A percentile compares a stretch with the other conserved stretches of the same genome.
Evolutionary conservation across 2,329 filamentous ascomycete species (phyloP).

Genomic region (Fusarium palustre): DNA sequence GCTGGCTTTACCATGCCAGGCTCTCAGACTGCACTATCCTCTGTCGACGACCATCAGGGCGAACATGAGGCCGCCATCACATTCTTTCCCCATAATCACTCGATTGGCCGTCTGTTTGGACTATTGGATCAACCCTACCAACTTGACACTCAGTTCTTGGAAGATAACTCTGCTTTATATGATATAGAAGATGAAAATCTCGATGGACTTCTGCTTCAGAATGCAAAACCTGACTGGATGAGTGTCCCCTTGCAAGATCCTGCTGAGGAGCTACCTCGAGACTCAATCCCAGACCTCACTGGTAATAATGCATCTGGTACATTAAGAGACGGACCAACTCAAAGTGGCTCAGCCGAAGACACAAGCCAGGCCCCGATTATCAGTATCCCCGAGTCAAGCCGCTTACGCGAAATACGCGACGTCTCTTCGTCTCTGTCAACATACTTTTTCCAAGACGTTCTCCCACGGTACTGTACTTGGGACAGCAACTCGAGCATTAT

Average conservation of each 20-base stretch:
- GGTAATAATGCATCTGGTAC: too few species aligned
- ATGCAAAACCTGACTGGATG: not conserved
- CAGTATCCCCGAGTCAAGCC: not conserved
- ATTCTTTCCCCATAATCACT: not conserved
- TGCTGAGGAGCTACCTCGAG: not conserved
- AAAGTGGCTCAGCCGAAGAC: not conserved
- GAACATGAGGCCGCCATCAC: not conserved
- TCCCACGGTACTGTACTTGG: conserved; percentile 2
- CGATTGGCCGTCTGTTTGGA: not conserved
- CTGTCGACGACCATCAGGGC: not conserved
- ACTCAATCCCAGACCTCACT: not conserved
- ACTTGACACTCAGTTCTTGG: not conserved
- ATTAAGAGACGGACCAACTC: too few species aligned
- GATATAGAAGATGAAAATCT: not conserved
- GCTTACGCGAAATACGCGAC: conserved; percentile 1
- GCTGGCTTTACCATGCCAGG: too few species aligned
- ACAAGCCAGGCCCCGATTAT: not conserved
- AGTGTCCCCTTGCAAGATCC: not conserved
- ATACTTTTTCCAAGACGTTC: conserved; percentile 7
- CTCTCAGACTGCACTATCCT: too few species aligned
- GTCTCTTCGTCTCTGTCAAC: conserved; percentile 3
- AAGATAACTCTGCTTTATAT: not conserved
- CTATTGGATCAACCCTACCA: not conserved
- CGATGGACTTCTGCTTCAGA: not conserved
- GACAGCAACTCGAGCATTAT: conserved; percentile 1